These are phyloP conservation scores for Dianthus caryophyllus DNA, from an alignment of 148 eudicot genomes.

Conservation along the genomic window DNA sequence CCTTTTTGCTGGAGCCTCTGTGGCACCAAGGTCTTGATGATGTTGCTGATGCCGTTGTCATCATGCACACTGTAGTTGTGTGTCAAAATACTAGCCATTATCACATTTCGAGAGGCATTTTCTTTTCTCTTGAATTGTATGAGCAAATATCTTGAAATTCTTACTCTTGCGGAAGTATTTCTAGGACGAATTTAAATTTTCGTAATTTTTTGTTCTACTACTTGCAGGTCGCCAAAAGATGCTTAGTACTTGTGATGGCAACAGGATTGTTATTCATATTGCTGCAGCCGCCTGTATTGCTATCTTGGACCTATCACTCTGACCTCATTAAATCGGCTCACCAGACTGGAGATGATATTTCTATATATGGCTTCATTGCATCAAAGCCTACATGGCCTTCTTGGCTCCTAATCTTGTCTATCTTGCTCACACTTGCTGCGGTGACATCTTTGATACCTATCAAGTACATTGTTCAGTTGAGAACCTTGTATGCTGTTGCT, in stretches of 20 bases:
- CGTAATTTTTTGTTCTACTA: neutral
- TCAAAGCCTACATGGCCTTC: conserved; percentile 97
- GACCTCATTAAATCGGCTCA: conserved; percentile 82
- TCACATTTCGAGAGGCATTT: too few species aligned
- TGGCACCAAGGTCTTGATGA: too few species aligned
- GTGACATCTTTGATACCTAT: conserved; percentile 83
- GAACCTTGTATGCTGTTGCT: conserved; percentile 67
- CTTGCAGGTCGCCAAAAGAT: conserved; percentile 86
- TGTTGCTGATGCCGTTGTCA: too few species aligned
- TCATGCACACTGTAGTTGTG: too few species aligned
- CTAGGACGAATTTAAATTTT: too few species aligned
- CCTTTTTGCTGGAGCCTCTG: too few species aligned
- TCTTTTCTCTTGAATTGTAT: too few species aligned
- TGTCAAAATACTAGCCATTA: neutral
- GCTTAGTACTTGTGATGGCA: conserved; percentile 73
- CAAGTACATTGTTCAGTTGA: conserved; percentile 78
- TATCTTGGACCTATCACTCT: conserved; percentile 75
- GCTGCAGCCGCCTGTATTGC: conserved; percentile 87
- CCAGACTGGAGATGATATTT: conserved; percentile 83
- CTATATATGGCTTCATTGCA: conserved; percentile 85
- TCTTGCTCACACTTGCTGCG: conserved; percentile 87
- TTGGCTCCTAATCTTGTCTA: conserved; percentile 82
- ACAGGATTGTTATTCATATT: conserved; percentile 70
- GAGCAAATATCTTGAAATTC: too few species aligned
- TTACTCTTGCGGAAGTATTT: too few species aligned